Percentiles rank a stretch among this genome's conserved stretches.
Evolutionary conservation across 164 flowering plant genomes (phyloP).

Genomic region (Piper betle): DNA sequence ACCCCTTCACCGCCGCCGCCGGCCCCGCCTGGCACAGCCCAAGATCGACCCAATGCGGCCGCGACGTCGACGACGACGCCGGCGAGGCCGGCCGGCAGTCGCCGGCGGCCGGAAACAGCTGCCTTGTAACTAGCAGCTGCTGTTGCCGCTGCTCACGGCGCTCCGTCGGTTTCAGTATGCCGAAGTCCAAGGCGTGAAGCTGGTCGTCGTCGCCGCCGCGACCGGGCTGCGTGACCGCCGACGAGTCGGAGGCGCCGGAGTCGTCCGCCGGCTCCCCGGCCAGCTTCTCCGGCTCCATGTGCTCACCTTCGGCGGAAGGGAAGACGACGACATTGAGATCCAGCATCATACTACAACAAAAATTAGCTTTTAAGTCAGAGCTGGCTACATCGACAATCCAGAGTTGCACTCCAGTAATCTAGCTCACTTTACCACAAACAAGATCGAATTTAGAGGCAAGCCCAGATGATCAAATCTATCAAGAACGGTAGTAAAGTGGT

Average conservation of each 20-base stretch:
- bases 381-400: background rate
- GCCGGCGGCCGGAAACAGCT: conserved; percentile 40
- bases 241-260: conserved; percentile 53
- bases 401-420: conserved; percentile 5
- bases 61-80: conserved; percentile 12
- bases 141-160: conserved; percentile 4
- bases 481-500: too few relatives aligned
- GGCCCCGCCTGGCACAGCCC: background rate
- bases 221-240: conserved; percentile 24
- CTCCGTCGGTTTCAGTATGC: conserved; percentile 19
- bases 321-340: conserved; percentile 29
- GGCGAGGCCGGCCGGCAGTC: conserved; percentile 47
- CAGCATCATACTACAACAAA: conserved; percentile 15
- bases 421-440: conserved; percentile 1
- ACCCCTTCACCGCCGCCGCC: conserved; percentile 4
- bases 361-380: background rate
- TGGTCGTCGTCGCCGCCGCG: conserved; percentile 6
- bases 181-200: conserved; percentile 24
- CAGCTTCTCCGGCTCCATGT: conserved; percentile 14
- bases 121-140: conserved; percentile 23
- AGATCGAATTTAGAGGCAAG: too few relatives aligned
- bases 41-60: conserved; percentile 34
- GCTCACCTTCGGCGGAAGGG: conserved; percentile 4
- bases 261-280: conserved; percentile 38
- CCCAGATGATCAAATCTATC: too few relatives aligned